phyloP scores from a whole-genome alignment of 305 asterid species.

The Fraxinus platypoda region DNA sequence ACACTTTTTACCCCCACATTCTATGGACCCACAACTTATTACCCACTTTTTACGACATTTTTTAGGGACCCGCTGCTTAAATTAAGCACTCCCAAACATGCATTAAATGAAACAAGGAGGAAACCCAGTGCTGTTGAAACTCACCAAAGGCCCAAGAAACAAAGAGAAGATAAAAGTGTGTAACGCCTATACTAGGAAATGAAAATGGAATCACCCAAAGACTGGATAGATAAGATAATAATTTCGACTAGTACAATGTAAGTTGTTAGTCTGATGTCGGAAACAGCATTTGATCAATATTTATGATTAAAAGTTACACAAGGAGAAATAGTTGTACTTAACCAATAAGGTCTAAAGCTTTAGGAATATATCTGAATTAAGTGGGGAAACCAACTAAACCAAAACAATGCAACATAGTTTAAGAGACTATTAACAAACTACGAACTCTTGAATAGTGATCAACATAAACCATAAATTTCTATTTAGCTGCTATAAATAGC shows the following conservation, averaged over 20 bases:
- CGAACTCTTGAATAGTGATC: not conserved
- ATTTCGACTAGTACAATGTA: not conserved
- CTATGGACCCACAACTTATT: not conserved
- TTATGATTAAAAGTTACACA: not conserved
- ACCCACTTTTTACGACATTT: not conserved
- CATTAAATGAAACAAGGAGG: not conserved
- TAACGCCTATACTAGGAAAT: not conserved
- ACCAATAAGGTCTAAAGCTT: not conserved
- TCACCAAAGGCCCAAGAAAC: not conserved
- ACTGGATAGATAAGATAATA: not conserved
- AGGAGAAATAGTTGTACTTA: not conserved
- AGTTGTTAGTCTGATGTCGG: not conserved
- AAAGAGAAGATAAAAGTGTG: not conserved
- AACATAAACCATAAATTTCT: not conserved
- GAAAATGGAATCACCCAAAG: not conserved
- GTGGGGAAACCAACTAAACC: not conserved
- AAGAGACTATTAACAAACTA: not conserved
- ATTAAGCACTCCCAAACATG: not conserved
- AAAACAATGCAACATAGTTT: not conserved
- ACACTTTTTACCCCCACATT: not conserved
- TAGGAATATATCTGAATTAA: not conserved
- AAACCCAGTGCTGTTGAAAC: not conserved
- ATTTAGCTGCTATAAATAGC: not conserved
- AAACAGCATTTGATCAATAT: not conserved
- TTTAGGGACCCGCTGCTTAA: not conserved